Evolutionary conservation across 148 eudicot species (phyloP).

Genomic region (Silene conica): DNA sequence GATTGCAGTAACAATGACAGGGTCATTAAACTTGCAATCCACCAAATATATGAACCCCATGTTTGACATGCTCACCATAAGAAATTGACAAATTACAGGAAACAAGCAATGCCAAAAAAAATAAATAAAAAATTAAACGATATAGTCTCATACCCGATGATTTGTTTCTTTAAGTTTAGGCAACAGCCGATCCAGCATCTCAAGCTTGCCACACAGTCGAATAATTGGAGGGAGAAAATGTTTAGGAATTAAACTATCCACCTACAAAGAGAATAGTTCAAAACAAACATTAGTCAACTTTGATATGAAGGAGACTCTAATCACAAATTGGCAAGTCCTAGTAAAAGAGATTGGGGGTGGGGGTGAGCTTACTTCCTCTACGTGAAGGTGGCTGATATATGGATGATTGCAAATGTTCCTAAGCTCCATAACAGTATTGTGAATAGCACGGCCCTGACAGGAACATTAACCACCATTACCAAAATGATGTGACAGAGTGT

Average conservation of each 20-base stretch:
- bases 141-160: conserved; percentile 72
- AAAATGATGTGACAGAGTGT: not conserved
- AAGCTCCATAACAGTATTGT: conserved; percentile 98
- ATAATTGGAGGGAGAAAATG: conserved; percentile 86
- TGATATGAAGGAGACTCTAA: not conserved
- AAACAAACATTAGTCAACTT: conserved; percentile 4
- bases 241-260: conserved; percentile 67
- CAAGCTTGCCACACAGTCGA: conserved; percentile 96
- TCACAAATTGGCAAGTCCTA: conserved; percentile 10
- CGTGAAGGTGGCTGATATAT: conserved; percentile 90
- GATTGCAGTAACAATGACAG: not conserved
- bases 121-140: not conserved
- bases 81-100: not conserved
- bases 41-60: not conserved
- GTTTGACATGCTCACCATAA: not conserved
- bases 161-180: conserved; percentile 96
- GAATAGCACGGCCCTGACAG: conserved; percentile 79
- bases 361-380: conserved; percentile 51
- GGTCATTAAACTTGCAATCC: not conserved
- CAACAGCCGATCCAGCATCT: conserved; percentile 90
- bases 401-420: conserved; percentile 99
- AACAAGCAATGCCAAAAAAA: conserved; percentile 4
- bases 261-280: conserved; percentile 42
- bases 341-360: not conserved
- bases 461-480: conserved; percentile 13